Conservation (phyloP, 2,329 filamentous ascomycete species). For the Sarocladiaceae sp. region DNA sequence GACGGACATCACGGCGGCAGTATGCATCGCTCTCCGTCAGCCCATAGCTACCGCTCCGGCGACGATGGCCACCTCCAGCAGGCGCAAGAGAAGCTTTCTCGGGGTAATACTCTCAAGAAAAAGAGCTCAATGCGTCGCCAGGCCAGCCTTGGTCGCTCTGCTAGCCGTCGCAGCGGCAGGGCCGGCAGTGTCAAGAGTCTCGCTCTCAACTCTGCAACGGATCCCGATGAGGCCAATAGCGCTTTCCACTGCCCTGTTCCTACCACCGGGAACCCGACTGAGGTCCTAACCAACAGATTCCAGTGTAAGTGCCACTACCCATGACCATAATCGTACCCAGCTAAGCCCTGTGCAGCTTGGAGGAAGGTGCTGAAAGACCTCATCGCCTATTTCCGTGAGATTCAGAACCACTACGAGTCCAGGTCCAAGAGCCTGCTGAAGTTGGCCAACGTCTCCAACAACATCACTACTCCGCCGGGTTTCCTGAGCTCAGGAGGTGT, state of each 20-base stretch:
- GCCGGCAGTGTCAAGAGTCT: slow-evolving; percentile 84
- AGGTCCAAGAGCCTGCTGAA: slow-evolving; percentile 77
- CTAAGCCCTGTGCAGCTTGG: slow-evolving; percentile 59
- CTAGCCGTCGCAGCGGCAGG: slow-evolving; percentile 73
- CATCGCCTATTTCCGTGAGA: slow-evolving; percentile 87
- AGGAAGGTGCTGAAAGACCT: slow-evolving; percentile 91
- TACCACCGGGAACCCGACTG: slow-evolving; percentile 80
- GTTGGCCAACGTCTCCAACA: slow-evolving; percentile 77
- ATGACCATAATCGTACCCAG: background rate
- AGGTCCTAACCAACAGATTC: slow-evolving; percentile 79
- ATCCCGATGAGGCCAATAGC: slow-evolving; percentile 68
- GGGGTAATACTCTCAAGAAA: slow-evolving; percentile 78
- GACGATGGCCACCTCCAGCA: slow-evolving; percentile 25
- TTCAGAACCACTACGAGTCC: slow-evolving; percentile 82
- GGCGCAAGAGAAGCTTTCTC: slow-evolving; percentile 30
- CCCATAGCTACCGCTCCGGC: slow-evolving; percentile 46
- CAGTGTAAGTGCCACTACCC: slow-evolving; percentile 54
- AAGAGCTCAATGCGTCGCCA: slow-evolving; percentile 70
- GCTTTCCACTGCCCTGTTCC: slow-evolving; percentile 88
- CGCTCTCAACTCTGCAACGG: slow-evolving; percentile 60
- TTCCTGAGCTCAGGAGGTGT: slow-evolving; percentile 81
- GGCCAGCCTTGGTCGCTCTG: slow-evolving; percentile 69
- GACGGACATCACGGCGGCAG: slow-evolving; percentile 31
- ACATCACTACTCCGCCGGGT: slow-evolving; percentile 63
- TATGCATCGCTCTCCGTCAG: slow-evolving; percentile 58